These are phyloP conservation scores for Pharus latifolius DNA, from an alignment of 176 grass and related monocot species.

Conservation along the genomic window DNA sequence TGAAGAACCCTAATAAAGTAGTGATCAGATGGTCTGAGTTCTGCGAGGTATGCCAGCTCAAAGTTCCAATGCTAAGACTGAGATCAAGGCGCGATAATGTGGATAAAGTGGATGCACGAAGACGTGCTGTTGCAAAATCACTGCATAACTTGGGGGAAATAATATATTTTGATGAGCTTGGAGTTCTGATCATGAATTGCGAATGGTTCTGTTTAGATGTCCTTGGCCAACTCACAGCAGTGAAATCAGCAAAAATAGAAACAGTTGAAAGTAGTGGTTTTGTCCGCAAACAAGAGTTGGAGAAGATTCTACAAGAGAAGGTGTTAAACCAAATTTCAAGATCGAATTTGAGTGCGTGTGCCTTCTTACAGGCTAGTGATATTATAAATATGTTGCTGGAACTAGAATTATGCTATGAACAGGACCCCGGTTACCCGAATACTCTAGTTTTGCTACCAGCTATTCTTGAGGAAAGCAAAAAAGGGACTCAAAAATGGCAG, in stretches of 20 bases:
- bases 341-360: slow-evolving; percentile 31
- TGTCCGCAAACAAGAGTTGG: slow-evolving; percentile 54
- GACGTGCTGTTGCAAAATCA: slow-evolving; percentile 52
- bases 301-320: slow-evolving; percentile 53
- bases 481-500: slow-evolving; percentile 45
- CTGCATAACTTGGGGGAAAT: slow-evolving; percentile 69
- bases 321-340: slow-evolving; percentile 27
- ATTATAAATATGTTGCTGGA: slow-evolving; percentile 72
- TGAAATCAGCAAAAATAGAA: slow-evolving; percentile 42
- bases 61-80: slow-evolving; percentile 48
- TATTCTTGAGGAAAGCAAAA: slow-evolving; percentile 56
- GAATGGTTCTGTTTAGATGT: slow-evolving; percentile 71
- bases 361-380: slow-evolving; percentile 53
- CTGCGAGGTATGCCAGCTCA: slow-evolving; percentile 78
- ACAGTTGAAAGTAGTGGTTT: slow-evolving; percentile 45
- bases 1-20: slow-evolving; percentile 49
- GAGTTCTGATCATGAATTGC: slow-evolving; percentile 59
- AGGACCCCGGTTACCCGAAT: slow-evolving; percentile 63
- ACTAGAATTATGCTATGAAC: slow-evolving; percentile 79
- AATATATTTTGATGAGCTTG: slow-evolving; percentile 75
- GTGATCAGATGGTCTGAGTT: slow-evolving; percentile 75
- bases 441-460: slow-evolving; percentile 62
- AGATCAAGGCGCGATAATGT: slow-evolving; percentile 67
- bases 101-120: slow-evolving; percentile 47
- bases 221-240: slow-evolving; percentile 35